Base-by-base conservation (phyloP, 768 basidiomycete species). In the Infundibulicybe gibba region DNA sequence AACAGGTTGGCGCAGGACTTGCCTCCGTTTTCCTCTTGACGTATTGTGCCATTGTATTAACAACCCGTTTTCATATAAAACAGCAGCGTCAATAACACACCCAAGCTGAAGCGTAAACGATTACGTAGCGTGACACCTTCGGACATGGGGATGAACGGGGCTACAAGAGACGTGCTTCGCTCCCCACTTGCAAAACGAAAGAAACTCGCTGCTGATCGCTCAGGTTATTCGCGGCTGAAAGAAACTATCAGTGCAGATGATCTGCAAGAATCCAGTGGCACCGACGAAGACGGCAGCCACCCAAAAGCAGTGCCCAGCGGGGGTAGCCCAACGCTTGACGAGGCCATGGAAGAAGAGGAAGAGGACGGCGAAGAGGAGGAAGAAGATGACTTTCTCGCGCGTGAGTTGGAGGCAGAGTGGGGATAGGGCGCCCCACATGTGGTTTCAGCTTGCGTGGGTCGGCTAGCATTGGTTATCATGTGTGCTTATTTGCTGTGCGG, bases 111-210 rank as follows among this genome's bases (percentile, higher is more conserved):
- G 57, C 80, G 86, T 47, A 90, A 90, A 64, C 81, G 89, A 6
- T 54, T 81, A 49, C 76, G 88, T 32, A 89, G 86, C 57, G 58
- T 78, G 16, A 90, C 90, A 3, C 86, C 89, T 0, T 83, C 83
- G 4, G 81, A 83, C 17, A 61, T 63, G n/a, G 75, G 68, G 32
- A 49, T 65, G 32, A 69, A 68, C 48, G 57, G 62, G 41, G 61
- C 66, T 13, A 61, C 63, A 14, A 66, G 66, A 13, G 62, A 74
- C 32, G 53, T 58, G 11, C 64, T 82, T 17, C 74, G 81, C 13
- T 90, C 87, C 2, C 88, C 87, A 1, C 70, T 88, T 35, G 80
- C 87, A 15, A 93, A 92, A 66, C 80, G 90, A 63, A 90, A 88
- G 70, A 89, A 83, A 65, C 54, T 90, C 33, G 79, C 76, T 6